Base-by-base conservation (phyloP, 352 stramenopile species). In the Phytophthora vignae region DNA sequence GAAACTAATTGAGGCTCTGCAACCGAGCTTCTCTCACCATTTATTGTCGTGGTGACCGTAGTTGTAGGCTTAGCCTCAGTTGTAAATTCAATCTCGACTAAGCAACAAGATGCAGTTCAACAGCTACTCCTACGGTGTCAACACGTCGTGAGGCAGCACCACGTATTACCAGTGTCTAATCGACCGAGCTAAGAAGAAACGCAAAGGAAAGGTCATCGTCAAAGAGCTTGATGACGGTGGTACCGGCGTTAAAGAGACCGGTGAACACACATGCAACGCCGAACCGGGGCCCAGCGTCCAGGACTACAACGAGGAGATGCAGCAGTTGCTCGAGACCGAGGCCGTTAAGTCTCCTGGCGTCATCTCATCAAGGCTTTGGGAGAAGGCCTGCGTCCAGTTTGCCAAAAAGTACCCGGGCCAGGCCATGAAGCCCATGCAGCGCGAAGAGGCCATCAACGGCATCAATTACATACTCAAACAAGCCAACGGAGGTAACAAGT, bases 71-170 rank as follows among this genome's bases (percentile, higher is more conserved):
- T 29, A 29, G 27, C 27, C 1, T 29, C 27, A 29, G 27, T 29
- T 29, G 1, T 29, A 29, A 29, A 29, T 29, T 29, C 27, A 29
- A 29, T 29, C 27, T 29, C 27, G 27, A 29, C 27, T 0, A 42
- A 55, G n/a, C 54, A 49, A 46, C 15, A 60, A 46, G 2, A 55
- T 64, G 44, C 44, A 64, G 2, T 66, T 40, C 33, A 59, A 58
- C 48, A 48, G 48, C 8, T 66, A 66, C n/a, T 52, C 29, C 12
- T 58, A 66, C 48, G 12, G 15, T 4, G n/a, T 66, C 0, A 66
- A 66, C 2, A 42, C 19, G 50, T 48, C 1, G 55, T 29, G 46
- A 8, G 14, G 7, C 2, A 17, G 1, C 17, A 66, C 48, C 1
- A 59, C 29, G 6, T 58, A 53, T 31, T 57, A 66, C 19, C 48